Evolutionary conservation across 2,329 filamentous ascomycete species (phyloP), one percentile per base, ranked within the genome.

Genomic region (Cordyceps cicadae): DNA sequence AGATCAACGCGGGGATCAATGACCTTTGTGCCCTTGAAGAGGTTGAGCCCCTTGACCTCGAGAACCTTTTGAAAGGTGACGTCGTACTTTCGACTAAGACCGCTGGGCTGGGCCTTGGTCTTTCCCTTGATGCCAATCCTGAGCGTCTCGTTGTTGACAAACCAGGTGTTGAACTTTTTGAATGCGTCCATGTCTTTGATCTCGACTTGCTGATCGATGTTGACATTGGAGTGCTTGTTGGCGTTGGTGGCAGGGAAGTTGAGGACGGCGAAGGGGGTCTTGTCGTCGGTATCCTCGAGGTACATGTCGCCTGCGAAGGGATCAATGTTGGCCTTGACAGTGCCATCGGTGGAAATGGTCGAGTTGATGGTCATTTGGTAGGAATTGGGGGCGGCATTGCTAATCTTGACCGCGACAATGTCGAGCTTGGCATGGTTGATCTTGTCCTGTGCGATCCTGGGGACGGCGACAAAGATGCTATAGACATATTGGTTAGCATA

Each of bases 11-110:
- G 72, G 63, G 81, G 77, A 46, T 82, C 74, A 58, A 72, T 76
- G 62, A 87, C 79, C 34, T 71, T 69, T 55, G 83, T 79, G 55
- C 84, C 84, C 48, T 75, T 68, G 64, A 89, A 83, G 62, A 77
- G 75, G 67, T 85, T 82, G 17, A 82, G 71, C 58, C 81, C 78
- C 55, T 77, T 77, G 61, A 85, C 67, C 19, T 71, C 70, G 50
- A 85, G 62, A 7, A 76, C 80, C 76, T 86, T 85, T 68, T 80
- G 79, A 69, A 86, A 86, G 61, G 76, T 76, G 62, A 82, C 79
- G 7, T 68, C 69, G 64, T 78, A 84, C 56, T 76, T 75, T 60
- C 73, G 76, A 59, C 73, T 67, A 61, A 86, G 76, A 49, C 80
- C 79, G 17, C 68, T 72, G 48, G 84, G 77, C 63, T 78, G 74